Percentiles rank a stretch among this genome's conserved stretches.
Conservation (phyloP, 2,329 filamentous ascomycete genomes). For the Hypoxylon sp. region DNA sequence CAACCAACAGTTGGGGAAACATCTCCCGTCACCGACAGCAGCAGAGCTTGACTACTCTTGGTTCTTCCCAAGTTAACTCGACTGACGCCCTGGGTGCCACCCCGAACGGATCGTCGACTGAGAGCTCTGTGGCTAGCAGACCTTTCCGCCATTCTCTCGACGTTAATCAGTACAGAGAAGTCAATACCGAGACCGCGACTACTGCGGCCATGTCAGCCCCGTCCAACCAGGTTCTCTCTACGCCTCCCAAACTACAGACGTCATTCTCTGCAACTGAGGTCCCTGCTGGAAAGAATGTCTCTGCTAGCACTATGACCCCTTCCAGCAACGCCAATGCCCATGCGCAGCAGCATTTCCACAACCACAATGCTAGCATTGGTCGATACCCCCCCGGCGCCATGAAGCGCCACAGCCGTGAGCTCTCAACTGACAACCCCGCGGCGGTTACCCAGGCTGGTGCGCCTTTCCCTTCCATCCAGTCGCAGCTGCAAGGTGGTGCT, state of each 20-base stretch:
- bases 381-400: conserved; percentile 79
- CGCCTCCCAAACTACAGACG: conserved; percentile 82
- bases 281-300: conserved; percentile 82
- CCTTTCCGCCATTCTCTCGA: conserved; percentile 73
- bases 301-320: conserved; percentile 62
- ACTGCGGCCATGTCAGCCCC: conserved; percentile 62
- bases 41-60: conserved; percentile 68
- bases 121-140: conserved; percentile 65
- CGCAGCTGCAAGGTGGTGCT: conserved; percentile 84
- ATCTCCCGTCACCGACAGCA: conserved; percentile 78
- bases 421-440: conserved; percentile 67
- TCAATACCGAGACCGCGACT: conserved; percentile 57
- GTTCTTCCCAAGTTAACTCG: conserved; percentile 57
- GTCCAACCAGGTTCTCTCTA: conserved; percentile 68
- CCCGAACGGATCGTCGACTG: conserved; percentile 58
- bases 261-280: conserved; percentile 94
- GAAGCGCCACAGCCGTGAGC: conserved; percentile 80
- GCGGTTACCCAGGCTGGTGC: conserved; percentile 59
- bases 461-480: conserved; percentile 73
- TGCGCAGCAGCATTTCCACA: conserved; percentile 75
- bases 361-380: conserved; percentile 86
- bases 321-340: conserved; percentile 68
- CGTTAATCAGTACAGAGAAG: conserved; percentile 62
- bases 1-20: conserved; percentile 70
- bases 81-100: conserved; percentile 55